phyloP scores from a whole-genome alignment of 768 basidiomycete species.

The Tricholomella constricta region DNA sequence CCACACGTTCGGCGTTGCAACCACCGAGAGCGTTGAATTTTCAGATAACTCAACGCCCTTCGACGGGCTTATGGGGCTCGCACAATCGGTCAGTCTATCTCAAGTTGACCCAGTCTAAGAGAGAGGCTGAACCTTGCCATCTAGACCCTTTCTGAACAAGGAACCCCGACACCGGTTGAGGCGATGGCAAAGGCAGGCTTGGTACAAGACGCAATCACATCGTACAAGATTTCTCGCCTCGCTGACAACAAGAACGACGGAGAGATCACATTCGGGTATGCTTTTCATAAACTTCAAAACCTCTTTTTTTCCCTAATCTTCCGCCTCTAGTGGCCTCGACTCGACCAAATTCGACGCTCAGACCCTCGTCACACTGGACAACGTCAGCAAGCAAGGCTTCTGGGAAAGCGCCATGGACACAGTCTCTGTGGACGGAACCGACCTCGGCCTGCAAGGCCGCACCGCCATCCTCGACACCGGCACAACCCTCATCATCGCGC shows the following conservation, averaged over 20 bases:
- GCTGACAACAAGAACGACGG: slow-evolving; percentile 73
- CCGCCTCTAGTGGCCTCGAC: slow-evolving; percentile 54
- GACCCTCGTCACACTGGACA: slow-evolving; percentile 60
- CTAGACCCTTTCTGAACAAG: slow-evolving; percentile 65
- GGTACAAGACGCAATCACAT: slow-evolving; percentile 66
- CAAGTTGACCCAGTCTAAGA: background rate
- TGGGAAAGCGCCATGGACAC: slow-evolving; percentile 74
- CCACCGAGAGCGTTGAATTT: slow-evolving; percentile 63
- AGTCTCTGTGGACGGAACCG: slow-evolving; percentile 58
- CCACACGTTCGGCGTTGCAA: slow-evolving; percentile 73
- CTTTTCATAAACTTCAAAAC: background rate
- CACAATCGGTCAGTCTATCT: slow-evolving; percentile 55
- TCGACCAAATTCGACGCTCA: slow-evolving; percentile 60
- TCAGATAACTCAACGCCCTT: slow-evolving; percentile 49
- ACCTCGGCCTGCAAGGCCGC: slow-evolving; percentile 54
- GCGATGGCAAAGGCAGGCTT: slow-evolving; percentile 57
- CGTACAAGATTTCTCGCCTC: slow-evolving; percentile 79
- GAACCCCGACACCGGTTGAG: slow-evolving; percentile 70
- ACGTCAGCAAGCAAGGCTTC: slow-evolving; percentile 71
- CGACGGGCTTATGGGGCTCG: slow-evolving; percentile 80
- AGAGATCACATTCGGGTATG: slow-evolving; percentile 75
- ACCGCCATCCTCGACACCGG: slow-evolving; percentile 75
- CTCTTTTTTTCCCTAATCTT: background rate
- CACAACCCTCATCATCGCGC: slow-evolving; percentile 54
- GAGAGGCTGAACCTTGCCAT: background rate